Percentiles rank a stretch among this genome's conserved stretches.
Conservation (phyloP, 2,329 filamentous ascomycete genomes). For the Ceratocystis albifundus region DNA sequence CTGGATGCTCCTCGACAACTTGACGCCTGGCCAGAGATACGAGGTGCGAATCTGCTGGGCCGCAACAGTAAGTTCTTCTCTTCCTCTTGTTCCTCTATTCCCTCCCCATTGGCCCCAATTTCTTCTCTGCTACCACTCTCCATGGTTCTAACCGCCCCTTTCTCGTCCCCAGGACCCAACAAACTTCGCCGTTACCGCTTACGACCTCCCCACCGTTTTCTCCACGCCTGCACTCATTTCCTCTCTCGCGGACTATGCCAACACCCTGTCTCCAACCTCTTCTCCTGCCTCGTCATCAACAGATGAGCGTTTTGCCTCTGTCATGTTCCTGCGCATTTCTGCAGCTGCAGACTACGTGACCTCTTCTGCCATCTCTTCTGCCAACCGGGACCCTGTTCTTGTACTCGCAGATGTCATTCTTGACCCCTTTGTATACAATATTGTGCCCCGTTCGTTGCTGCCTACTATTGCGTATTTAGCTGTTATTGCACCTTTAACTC, state of each 20-base stretch:
- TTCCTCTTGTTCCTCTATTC: not conserved
- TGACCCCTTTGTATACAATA: conserved; percentile 71
- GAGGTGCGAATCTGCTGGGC: conserved; percentile 90
- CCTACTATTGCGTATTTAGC: conserved; percentile 60
- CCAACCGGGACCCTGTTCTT: too few species aligned
- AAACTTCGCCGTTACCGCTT: conserved; percentile 57
- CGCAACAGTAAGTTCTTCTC: conserved; percentile 57
- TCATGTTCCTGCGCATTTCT: conserved; percentile 61
- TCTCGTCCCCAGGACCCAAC: conserved; percentile 64
- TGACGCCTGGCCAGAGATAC: conserved; percentile 66
- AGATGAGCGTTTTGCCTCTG: conserved; percentile 32
- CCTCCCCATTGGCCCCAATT: not conserved
- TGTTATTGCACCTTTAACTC: conserved; percentile 39
- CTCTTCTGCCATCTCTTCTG: conserved; percentile 28
- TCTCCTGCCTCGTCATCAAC: not conserved
- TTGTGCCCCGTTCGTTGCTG: conserved; percentile 65
- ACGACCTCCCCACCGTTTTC: conserved; percentile 50
- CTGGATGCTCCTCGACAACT: conserved; percentile 65
- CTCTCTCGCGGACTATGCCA: conserved; percentile 53
- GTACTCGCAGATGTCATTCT: conserved; percentile 74
- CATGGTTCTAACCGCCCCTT: not conserved
- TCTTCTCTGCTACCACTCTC: not conserved
- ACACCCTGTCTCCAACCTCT: conserved; percentile 2
- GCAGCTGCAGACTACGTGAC: conserved; percentile 80
- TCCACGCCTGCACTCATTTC: conserved; percentile 50